Evolutionary conservation across 805 yeast species (phyloP).

Genomic region (Candida nitratophila): DNA sequence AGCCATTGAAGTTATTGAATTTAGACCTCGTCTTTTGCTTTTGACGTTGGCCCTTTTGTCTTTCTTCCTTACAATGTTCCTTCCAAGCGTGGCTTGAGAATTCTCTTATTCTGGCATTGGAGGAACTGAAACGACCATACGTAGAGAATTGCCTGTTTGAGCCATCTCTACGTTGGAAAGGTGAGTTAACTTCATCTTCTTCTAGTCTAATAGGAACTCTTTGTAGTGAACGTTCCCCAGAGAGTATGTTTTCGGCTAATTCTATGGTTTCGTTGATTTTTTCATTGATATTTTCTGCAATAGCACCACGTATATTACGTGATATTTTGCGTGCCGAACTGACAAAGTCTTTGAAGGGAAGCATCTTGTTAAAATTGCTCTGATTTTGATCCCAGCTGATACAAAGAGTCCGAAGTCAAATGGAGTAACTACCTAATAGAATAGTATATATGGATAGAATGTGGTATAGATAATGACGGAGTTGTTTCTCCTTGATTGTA

Average conservation of each 20-base stretch:
- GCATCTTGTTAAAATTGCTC: neutral
- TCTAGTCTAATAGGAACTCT: conserved; percentile 10
- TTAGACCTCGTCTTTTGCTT: neutral
- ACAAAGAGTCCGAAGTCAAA: neutral
- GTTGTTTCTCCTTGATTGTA: no score
- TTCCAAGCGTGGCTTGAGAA: conserved; percentile 5
- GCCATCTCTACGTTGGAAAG: neutral
- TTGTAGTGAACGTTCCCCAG: conserved; percentile 16
- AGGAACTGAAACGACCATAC: conserved; percentile 5
- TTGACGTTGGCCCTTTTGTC: neutral
- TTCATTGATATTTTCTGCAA: neutral
- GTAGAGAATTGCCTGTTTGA: neutral
- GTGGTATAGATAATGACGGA: no score
- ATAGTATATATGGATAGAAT: no score
- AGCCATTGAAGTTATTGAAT: neutral
- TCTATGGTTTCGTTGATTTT: neutral
- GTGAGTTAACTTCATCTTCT: neutral
- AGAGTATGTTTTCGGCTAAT: conserved; percentile 35
- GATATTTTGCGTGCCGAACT: neutral
- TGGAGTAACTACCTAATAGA: no score
- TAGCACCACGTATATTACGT: neutral
- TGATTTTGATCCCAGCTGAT: neutral
- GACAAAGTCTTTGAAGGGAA: neutral
- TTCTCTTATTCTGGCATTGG: conserved; percentile 16
- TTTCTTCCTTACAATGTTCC: neutral